phyloP scores from a whole-genome alignment of 148 eudicot species.

The Nepenthes gracilis region DNA sequence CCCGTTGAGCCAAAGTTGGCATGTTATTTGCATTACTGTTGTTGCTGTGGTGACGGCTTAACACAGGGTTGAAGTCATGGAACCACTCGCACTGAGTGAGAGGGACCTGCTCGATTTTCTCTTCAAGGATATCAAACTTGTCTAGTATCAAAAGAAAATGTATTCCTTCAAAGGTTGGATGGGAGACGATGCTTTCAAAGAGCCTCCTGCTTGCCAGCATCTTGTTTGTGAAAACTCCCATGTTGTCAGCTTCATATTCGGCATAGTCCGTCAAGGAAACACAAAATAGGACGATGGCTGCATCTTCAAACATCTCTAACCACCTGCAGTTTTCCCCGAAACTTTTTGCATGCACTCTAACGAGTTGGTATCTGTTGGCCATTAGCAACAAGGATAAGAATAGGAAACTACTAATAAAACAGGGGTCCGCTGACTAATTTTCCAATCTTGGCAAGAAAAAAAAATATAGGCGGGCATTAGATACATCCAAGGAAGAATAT shows the following conservation, averaged over 20 bases:
- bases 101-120: constrained; percentile 69
- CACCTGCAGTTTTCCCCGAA: constrained; percentile 74
- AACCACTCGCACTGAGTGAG: constrained; percentile 83
- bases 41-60: constrained; percentile 32
- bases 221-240: constrained; percentile 49
- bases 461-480: too few species aligned
- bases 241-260: constrained; percentile 20
- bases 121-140: constrained; percentile 76
- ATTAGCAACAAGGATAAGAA: constrained; percentile 1
- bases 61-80: constrained; percentile 72
- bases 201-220: constrained; percentile 67
- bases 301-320: constrained; percentile 78
- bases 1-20: constrained; percentile 51
- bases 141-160: constrained; percentile 73
- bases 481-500: neutral
- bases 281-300: constrained; percentile 39
- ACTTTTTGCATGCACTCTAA: constrained; percentile 42
- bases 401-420: neutral
- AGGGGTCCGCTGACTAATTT: neutral
- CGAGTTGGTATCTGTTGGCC: constrained; percentile 41
- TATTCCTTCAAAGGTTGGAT: constrained; percentile 74
- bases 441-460: neutral
- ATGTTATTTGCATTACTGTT: constrained; percentile 11
- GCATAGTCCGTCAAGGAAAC: constrained; percentile 51
- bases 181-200: constrained; percentile 71